Evolutionary conservation across 2,329 filamentous ascomycete species (phyloP).

Genomic region (Paraphoma sp.): DNA sequence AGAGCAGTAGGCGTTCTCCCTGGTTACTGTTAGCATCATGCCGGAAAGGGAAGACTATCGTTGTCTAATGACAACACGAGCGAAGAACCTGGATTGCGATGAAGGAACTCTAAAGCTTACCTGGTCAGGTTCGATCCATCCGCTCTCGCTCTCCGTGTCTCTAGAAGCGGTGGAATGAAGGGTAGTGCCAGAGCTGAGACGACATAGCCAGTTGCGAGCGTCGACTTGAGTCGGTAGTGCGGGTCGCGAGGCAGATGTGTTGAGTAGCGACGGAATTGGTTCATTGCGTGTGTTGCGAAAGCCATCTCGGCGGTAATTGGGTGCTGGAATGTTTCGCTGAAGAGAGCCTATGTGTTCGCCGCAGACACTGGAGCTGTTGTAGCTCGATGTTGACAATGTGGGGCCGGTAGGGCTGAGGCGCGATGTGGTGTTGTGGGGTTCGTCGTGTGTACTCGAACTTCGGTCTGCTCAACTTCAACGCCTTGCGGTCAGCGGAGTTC

Average conservation of each 20-base stretch:
- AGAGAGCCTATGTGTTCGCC: background rate
- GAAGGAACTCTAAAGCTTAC: conserved; percentile 24
- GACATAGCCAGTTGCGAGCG: conserved; percentile 46
- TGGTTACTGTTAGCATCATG: background rate
- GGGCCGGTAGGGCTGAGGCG: conserved; percentile 2
- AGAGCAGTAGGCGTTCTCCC: conserved; percentile 36
- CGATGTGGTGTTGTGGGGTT: background rate
- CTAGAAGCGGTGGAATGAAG: conserved; percentile 48
- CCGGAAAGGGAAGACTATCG: background rate
- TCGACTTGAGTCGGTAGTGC: conserved; percentile 43
- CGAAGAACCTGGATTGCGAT: too few relatives aligned
- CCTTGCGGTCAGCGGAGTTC: background rate
- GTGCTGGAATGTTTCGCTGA: background rate
- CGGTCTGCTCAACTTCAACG: background rate
- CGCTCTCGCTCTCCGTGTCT: conserved; percentile 43
- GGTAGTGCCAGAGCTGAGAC: conserved; percentile 48
- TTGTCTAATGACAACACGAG: background rate
- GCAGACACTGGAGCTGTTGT: background rate
- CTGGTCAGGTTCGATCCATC: conserved; percentile 47
- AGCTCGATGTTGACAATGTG: conserved; percentile 5
- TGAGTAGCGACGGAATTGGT: conserved; percentile 46
- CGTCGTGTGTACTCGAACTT: background rate
- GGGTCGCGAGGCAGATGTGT: conserved; percentile 43
- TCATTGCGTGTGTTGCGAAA: conserved; percentile 37
- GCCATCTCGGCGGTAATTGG: conserved; percentile 30